These are phyloP conservation scores for Lophium mytilinum DNA, from an alignment of 495 filamentous ascomycete genomes.

Conservation along the genomic window DNA sequence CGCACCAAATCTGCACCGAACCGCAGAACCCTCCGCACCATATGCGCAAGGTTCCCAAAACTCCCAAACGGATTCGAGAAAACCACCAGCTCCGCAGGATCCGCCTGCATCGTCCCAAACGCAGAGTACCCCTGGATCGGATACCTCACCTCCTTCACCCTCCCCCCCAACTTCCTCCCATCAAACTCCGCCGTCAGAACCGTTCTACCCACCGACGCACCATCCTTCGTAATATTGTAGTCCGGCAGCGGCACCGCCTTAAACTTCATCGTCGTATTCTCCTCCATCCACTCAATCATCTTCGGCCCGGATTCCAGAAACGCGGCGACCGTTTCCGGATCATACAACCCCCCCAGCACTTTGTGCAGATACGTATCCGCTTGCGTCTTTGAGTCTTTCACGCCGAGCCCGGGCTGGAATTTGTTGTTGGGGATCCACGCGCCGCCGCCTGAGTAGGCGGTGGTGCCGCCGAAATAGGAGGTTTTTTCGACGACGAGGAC, in stretches of 20 bases:
- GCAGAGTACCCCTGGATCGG: background rate
- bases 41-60: background rate
- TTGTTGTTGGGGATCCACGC: conserved; percentile 25
- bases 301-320: conserved; percentile 23
- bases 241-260: conserved; percentile 15
- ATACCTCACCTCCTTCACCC: background rate
- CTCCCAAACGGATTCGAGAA: background rate
- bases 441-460: conserved; percentile 24
- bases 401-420: conserved; percentile 3
- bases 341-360: conserved; percentile 15
- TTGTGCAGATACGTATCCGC: conserved; percentile 19
- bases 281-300: conserved; percentile 22
- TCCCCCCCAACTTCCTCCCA: conserved; percentile 16
- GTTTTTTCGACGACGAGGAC: conserved; percentile 27
- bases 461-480: conserved; percentile 19
- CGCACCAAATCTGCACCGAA: background rate
- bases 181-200: conserved; percentile 23
- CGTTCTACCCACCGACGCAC: conserved; percentile 8
- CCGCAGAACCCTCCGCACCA: background rate
- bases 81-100: background rate
- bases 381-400: conserved; percentile 12
- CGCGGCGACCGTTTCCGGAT: conserved; percentile 4
- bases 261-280: conserved; percentile 8
- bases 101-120: background rate
- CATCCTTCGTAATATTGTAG: conserved; percentile 15